Evolutionary conservation across 495 filamentous ascomycete species (phyloP).

Genomic region (Talaromyces trachyspermus): DNA sequence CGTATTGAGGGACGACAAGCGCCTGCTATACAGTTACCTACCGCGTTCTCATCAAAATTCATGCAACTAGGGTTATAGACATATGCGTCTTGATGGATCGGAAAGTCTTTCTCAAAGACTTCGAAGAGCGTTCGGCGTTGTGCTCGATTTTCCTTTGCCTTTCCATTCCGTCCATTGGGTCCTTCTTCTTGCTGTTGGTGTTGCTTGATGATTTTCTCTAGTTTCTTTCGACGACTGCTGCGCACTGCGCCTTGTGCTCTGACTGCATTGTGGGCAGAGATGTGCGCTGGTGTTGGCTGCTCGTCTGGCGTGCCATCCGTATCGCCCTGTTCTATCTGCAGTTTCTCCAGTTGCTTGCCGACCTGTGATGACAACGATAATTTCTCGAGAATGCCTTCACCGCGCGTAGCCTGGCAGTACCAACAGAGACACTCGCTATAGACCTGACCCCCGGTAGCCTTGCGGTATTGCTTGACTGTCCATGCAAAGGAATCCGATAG

Average conservation of each 20-base stretch:
- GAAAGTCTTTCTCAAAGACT: neutral
- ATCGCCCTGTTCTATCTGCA: slow-evolving; percentile 44
- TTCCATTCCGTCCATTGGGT: neutral
- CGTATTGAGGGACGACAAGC: slow-evolving; percentile 44
- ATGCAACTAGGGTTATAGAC: slow-evolving; percentile 12
- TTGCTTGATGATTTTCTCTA: neutral
- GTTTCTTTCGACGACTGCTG: neutral
- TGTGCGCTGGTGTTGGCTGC: slow-evolving; percentile 61
- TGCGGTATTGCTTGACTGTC: slow-evolving; percentile 65
- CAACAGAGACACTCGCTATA: slow-evolving; percentile 85
- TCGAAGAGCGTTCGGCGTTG: neutral
- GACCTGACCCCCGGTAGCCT: slow-evolving; percentile 47
- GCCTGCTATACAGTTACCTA: slow-evolving; percentile 40
- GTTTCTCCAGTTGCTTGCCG: slow-evolving; percentile 25
- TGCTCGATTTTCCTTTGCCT: no score
- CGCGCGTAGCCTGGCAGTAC: slow-evolving; percentile 80
- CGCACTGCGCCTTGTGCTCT: neutral
- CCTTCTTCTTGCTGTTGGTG: neutral
- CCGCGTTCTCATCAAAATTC: slow-evolving; percentile 27
- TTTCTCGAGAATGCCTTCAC: slow-evolving; percentile 41
- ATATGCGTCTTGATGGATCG: neutral
- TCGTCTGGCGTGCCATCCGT: slow-evolving; percentile 47
- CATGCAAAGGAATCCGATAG: slow-evolving; percentile 62
- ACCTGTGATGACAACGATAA: slow-evolving; percentile 24
- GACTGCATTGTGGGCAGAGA: slow-evolving; percentile 60